Base-by-base conservation (phyloP, 352 stramenopile genomes). In the Pythium myriotylum region DNA sequence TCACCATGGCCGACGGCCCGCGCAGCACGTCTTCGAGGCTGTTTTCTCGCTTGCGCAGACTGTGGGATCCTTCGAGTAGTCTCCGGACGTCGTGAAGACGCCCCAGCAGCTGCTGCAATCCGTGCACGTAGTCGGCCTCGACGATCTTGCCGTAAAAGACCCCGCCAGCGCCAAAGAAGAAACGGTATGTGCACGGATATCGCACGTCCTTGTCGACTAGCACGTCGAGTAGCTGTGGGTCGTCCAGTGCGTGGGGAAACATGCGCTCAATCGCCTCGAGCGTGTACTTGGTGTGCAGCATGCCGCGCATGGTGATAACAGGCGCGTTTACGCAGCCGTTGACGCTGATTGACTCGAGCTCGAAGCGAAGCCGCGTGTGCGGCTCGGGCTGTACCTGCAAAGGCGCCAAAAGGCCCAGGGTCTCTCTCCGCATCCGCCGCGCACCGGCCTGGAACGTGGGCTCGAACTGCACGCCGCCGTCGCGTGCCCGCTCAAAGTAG, bases 141-240 rank as follows among this genome's bases (percentile, higher is more conserved):
- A 73, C 60, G 45, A 81, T 62, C 27, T 66, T 77, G 41, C 57
- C 65, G 17, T 55, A 39, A 33, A 61, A 50, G 20, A 27, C 37
- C 5, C 59, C 59, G 23, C 53, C 42, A 5, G 29, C 53, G n/a
- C 68, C 72, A n/a, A 87, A 84, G 54, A 73, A 74, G 47, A 83
- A 80, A 20, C 62, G 43, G 26, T 73, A 72, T 26, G 46, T 70
- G 58, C 72, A 87, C 39, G 57, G 68, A 32, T 83, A 62, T 9
- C 73, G 60, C 20, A 84, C 39, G 24, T 83, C 58, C 35, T 68
- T 62, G 20, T 75, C 76, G 22, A 89, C 54, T 5, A 89, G 67
- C 33, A 68, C 66, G n/a, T 75, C 69, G 45, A 86, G 62, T 17
- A 88, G 68, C 7, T 72, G 35, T 41, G 81, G 67, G 24, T 85